Evolutionary conservation across 805 yeast species (phyloP).

Genomic region (Blastobotrys robertii): DNA sequence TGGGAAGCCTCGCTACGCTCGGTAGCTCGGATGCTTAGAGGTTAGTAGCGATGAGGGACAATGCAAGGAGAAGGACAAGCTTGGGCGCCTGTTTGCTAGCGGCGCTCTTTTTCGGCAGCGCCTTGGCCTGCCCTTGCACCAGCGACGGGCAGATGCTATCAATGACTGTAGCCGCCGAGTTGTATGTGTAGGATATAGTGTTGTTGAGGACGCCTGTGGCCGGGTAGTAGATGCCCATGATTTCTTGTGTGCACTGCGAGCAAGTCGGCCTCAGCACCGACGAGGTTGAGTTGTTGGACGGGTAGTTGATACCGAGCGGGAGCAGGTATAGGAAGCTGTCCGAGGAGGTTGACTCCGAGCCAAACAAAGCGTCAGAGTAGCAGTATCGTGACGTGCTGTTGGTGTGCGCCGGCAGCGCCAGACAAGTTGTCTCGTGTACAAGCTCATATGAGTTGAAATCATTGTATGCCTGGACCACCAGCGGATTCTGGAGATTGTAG

Average conservation of each 20-base stretch:
- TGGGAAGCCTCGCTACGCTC: no score
- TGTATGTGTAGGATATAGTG: constrained; percentile 21
- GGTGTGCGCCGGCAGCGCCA: constrained; percentile 5
- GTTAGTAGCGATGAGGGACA: no score
- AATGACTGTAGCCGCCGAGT: constrained; percentile 19
- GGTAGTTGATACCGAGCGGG: constrained; percentile 24
- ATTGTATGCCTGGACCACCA: constrained; percentile 22
- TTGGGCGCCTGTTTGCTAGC: no score
- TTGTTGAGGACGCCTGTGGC: constrained; percentile 16
- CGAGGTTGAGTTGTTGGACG: neutral
- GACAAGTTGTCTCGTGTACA: constrained; percentile 23
- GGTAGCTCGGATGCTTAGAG: no score
- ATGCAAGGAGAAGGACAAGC: no score
- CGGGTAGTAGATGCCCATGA: constrained; percentile 20
- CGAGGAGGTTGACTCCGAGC: constrained; percentile 8
- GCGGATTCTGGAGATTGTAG: constrained; percentile 18
- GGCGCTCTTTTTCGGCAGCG: no score
- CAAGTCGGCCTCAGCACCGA: constrained; percentile 14
- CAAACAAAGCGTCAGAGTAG: constrained; percentile 21
- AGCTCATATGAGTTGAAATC: constrained; percentile 21
- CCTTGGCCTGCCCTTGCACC: no score
- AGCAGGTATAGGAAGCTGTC: constrained; percentile 24
- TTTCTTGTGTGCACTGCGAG: constrained; percentile 17
- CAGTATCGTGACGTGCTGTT: constrained; percentile 16
- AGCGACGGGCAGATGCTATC: constrained; percentile 13